Base-by-base conservation (phyloP, 371 early-diverging fungal species). In the Batkoa obscura region DNA sequence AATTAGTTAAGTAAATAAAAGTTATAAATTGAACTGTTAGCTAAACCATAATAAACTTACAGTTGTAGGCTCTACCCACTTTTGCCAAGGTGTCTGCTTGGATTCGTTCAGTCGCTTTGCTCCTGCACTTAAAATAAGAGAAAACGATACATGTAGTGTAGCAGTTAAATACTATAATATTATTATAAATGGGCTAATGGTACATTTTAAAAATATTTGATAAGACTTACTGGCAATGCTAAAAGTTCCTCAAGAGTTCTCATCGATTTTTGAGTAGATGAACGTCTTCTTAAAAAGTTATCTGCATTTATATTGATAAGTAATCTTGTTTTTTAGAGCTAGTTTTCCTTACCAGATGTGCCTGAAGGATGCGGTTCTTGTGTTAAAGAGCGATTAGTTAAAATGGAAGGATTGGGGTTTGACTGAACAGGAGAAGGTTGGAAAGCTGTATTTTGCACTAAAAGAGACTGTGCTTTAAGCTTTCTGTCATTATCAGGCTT, bases 61-160 rank as follows among this genome's bases (percentile, higher is more conserved):
- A 36, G 54, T 41, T 9, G 58, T 58, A 13, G 57, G 53, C 38
- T 51, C 62, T 23, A 45, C 46, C 37, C 38, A 41, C 5, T 46
- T 49, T 2, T 32, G 17, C 43, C 42, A 45, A 2, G 50, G 54
- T 33, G 34, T 54, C 6, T 9, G 23, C 12, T n/a, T n/a, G 12
- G 54, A 54, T 56, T 62, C 62, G 37, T 46, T 42, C 23, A 62
- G 60, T 56, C 70, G 66, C 46, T 66, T 60, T 8, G 68, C 68
- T 17, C 72, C 68, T 35, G 73, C 43, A 43, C 72, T 73, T 12
- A 78, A 63, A 36, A 70, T 73, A 49, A 69, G 72, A 48, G 74
- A 70, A 55, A 76, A 75, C 57, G 71, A 68, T 4, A 64, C 66
- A 60, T 78, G 78, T 36, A 78, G 65, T 43, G 72, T 67, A 32